phyloP scores from a whole-genome alignment of 768 basidiomycete genomes.

The Porphyrellus cyaneotinctus region DNA sequence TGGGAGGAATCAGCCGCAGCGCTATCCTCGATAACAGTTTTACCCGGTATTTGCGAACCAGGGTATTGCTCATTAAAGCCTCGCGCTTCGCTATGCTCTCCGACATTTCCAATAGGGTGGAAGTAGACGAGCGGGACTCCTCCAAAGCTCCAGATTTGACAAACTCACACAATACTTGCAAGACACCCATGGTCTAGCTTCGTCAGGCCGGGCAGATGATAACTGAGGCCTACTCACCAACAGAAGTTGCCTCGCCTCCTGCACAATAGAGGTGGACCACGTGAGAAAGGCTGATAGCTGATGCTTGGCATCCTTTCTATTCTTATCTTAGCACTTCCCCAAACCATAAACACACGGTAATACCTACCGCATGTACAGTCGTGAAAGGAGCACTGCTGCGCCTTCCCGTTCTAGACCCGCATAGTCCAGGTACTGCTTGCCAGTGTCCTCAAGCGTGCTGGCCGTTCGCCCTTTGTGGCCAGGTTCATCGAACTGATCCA shows the following conservation, averaged over 20 bases:
- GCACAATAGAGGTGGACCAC: conserved; percentile 40
- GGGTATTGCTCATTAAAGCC: conserved; percentile 50
- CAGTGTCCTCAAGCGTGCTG: conserved; percentile 50
- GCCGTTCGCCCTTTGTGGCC: conserved; percentile 53
- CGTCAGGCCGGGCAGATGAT: neutral
- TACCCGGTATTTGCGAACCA: conserved; percentile 62
- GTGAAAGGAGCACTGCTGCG: conserved; percentile 75
- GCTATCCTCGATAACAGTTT: conserved; percentile 69
- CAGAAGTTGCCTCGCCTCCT: conserved; percentile 43
- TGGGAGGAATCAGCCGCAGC: conserved; percentile 56
- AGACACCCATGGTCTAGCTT: conserved; percentile 58
- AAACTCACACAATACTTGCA: conserved; percentile 70
- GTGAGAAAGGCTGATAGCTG: conserved; percentile 51
- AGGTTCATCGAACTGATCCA: conserved; percentile 76
- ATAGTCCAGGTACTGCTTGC: conserved; percentile 52
- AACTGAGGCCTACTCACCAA: conserved; percentile 37
- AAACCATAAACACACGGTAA: neutral
- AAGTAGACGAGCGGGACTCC: conserved; percentile 43
- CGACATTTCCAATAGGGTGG: conserved; percentile 44
- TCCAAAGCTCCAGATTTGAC: conserved; percentile 58
- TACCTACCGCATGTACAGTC: conserved; percentile 73
- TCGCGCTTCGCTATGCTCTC: conserved; percentile 39
- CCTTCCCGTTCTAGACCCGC: conserved; percentile 85
- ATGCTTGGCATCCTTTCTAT: conserved; percentile 55
- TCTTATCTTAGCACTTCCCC: conserved; percentile 9